These are phyloP conservation scores for Fagopyrum homotropicum DNA, from an alignment of 148 eudicot species.

Conservation along the genomic window DNA sequence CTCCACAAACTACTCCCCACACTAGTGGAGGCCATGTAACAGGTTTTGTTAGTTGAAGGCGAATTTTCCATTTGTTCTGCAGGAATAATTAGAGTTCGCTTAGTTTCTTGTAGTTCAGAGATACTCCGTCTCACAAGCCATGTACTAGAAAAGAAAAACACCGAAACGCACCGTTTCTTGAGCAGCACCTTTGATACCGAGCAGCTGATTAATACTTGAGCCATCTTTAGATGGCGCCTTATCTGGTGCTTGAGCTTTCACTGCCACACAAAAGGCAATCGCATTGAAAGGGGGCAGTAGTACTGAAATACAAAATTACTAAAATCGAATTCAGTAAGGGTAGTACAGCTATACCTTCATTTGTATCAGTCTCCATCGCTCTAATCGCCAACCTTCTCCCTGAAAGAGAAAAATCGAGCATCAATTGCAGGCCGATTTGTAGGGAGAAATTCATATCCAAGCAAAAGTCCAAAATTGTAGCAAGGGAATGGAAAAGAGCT, in stretches of 20 bases:
- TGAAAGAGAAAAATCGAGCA: conserved; percentile 14
- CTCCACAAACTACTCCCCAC: conserved; percentile 99
- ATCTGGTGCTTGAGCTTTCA: conserved; percentile 62
- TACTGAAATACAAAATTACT: not conserved
- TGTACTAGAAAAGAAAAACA: too few species aligned
- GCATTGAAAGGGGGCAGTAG: not conserved
- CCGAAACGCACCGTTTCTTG: conserved; percentile 63
- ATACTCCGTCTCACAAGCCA: too few species aligned
- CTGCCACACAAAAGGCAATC: conserved; percentile 32
- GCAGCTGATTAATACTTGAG: conserved; percentile 81
- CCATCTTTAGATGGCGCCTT: conserved; percentile 74
- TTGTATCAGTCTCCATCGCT: conserved; percentile 73
- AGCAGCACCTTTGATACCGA: conserved; percentile 93
- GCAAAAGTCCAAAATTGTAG: not conserved
- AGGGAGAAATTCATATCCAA: not conserved
- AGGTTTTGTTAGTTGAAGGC: conserved; percentile 93
- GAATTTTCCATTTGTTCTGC: conserved; percentile 94
- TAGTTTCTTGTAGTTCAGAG: not conserved
- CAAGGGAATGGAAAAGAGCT: conserved; percentile 17
- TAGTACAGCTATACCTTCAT: conserved; percentile 40
- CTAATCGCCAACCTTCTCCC: conserved; percentile 60
- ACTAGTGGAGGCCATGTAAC: conserved; percentile 98
- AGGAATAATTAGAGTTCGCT: conserved; percentile 1
- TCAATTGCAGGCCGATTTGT: not conserved
- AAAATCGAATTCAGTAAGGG: not conserved